A percentile compares a stretch with the other conserved stretches of the same genome.
Evolutionary conservation across 805 yeast species (phyloP).

Genomic region (Ogataea nitratoaversa): DNA sequence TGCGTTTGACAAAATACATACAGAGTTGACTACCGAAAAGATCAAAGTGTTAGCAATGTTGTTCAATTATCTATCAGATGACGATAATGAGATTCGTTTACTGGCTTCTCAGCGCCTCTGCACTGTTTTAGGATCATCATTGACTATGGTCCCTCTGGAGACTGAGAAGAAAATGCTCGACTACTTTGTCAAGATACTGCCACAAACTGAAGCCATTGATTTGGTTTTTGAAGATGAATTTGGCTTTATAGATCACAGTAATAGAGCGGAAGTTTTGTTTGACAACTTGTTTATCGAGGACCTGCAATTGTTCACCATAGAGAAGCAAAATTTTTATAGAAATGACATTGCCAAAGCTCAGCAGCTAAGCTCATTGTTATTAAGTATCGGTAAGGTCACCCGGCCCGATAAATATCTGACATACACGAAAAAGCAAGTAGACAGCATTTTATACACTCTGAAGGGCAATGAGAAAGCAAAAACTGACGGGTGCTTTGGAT

Average conservation of each 20-base stretch:
- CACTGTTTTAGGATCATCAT: constrained; percentile 21
- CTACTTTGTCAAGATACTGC: constrained; percentile 2
- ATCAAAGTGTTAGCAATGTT: constrained; percentile 18
- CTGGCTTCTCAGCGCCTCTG: constrained; percentile 41
- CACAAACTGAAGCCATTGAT: not conserved
- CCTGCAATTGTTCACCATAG: constrained; percentile 54
- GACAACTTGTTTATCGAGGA: constrained; percentile 17
- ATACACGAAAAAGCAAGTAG: not conserved
- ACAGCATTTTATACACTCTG: constrained; percentile 2
- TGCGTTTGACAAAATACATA: constrained; percentile 24
- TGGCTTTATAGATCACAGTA: constrained; percentile 5
- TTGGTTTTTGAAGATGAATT: constrained; percentile 6
- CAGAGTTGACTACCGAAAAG: constrained; percentile 1
- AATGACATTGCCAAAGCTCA: constrained; percentile 35
- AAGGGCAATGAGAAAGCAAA: not conserved
- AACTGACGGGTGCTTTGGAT: constrained; percentile 31
- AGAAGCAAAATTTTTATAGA: constrained; percentile 63
- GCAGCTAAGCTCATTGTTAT: constrained; percentile 11
- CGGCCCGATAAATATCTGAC: not conserved
- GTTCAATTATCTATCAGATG: constrained; percentile 51
- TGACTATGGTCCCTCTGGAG: constrained; percentile 29
- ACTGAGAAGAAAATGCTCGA: constrained; percentile 26
- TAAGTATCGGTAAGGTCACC: not conserved
- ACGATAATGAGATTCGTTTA: constrained; percentile 57
- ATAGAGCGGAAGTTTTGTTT: constrained; percentile 3